Conservation (phyloP, 2,329 filamentous ascomycete species). For the Hirsutella rhossiliensis region DNA sequence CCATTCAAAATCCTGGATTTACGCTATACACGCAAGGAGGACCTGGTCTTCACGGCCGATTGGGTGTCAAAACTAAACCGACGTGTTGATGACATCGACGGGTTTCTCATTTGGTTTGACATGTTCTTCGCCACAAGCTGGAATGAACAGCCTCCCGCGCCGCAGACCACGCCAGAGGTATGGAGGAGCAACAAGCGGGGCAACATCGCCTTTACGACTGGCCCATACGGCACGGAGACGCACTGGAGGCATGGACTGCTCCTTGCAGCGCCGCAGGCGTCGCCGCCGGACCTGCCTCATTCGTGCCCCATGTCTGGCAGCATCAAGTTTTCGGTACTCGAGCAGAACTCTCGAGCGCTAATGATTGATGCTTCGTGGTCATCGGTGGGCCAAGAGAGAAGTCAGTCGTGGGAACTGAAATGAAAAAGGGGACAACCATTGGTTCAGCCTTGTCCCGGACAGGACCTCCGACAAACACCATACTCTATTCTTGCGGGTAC, state of each 20-base stretch:
- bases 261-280: slow-evolving; percentile 49
- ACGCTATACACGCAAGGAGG: slow-evolving; percentile 56
- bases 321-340: slow-evolving; percentile 57
- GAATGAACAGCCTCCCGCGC: slow-evolving; percentile 33
- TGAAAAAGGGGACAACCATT: slow-evolving; percentile 11
- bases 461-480: not conserved
- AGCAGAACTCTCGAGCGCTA: slow-evolving; percentile 57
- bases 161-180: slow-evolving; percentile 44
- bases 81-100: slow-evolving; percentile 63
- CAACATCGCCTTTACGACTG: slow-evolving; percentile 78
- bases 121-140: slow-evolving; percentile 69
- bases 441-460: not conserved
- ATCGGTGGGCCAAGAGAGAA: slow-evolving; percentile 24
- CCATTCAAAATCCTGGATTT: slow-evolving; percentile 69
- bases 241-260: slow-evolving; percentile 86
- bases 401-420: slow-evolving; percentile 39
- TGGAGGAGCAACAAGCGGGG: slow-evolving; percentile 47
- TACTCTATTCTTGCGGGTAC: not conserved
- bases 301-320: slow-evolving; percentile 51
- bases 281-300: slow-evolving; percentile 32
- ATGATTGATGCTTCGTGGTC: slow-evolving; percentile 54
- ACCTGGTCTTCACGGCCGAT: slow-evolving; percentile 62
- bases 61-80: slow-evolving; percentile 51
- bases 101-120: slow-evolving; percentile 88
- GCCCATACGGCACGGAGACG: slow-evolving; percentile 62